Evolutionary conservation across 441 rosid genomes (phyloP).

Genomic region (California macrophylla): DNA sequence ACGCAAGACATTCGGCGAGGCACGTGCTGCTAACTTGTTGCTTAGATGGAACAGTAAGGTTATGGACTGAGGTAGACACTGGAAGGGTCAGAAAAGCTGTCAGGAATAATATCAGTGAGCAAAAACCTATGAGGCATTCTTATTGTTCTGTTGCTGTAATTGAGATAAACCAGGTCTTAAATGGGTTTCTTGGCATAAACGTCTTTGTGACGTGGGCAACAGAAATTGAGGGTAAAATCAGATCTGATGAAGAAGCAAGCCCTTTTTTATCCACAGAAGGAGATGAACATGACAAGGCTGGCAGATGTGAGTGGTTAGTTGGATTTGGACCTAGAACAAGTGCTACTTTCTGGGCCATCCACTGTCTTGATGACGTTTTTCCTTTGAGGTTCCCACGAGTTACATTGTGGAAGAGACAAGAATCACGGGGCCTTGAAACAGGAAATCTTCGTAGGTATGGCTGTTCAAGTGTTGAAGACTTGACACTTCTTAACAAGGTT

Average conservation of each 20-base stretch:
- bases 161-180: conserved; percentile 57
- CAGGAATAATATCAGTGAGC: conserved; percentile 48
- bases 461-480: conserved; percentile 29
- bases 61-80: conserved; percentile 75
- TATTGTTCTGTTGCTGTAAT: conserved; percentile 71
- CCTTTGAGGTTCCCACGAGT: conserved; percentile 79
- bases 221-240: conserved; percentile 41
- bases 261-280: conserved; percentile 30
- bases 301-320: conserved; percentile 80
- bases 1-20: conserved; percentile 31
- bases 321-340: conserved; percentile 70
- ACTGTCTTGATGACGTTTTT: conserved; percentile 75
- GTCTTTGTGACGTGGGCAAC: conserved; percentile 60
- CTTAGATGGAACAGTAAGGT: conserved; percentile 78
- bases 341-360: conserved; percentile 77
- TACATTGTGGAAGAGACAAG: conserved; percentile 58
- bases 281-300: conserved; percentile 34
- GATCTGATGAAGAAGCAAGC: conserved; percentile 36
- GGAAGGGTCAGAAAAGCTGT: conserved; percentile 47
- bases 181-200: conserved; percentile 50
- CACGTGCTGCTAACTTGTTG: conserved; percentile 72
- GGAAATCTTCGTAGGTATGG: conserved; percentile 28
- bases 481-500: conserved; percentile 43
- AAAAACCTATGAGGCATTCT: conserved; percentile 25
- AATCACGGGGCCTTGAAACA: conserved; percentile 32